These are phyloP conservation scores for Penicillium thymicola DNA, from an alignment of 2,329 filamentous ascomycete genomes.

Conservation along the genomic window DNA sequence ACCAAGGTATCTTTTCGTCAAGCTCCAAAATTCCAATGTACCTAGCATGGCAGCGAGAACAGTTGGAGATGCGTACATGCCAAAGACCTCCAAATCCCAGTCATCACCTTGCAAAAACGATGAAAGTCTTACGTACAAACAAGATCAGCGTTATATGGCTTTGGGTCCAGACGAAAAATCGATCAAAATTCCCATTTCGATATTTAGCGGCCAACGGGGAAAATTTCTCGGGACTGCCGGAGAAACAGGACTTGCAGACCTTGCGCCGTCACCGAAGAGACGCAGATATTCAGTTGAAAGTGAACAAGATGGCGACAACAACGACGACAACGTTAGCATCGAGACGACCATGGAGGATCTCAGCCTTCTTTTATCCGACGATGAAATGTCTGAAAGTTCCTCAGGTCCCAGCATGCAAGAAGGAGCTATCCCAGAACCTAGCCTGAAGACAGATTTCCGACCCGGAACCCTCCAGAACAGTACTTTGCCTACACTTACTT, in stretches of 20 bases:
- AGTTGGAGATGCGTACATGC: not conserved
- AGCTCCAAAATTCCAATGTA: slow-evolving; percentile 19
- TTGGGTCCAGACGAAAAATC: slow-evolving; percentile 35
- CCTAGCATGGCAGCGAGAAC: not conserved
- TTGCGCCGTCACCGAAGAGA: not conserved
- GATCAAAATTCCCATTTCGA: slow-evolving; percentile 54
- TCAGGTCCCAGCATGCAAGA: not conserved
- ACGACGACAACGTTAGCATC: slow-evolving; percentile 44
- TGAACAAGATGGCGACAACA: slow-evolving; percentile 22
- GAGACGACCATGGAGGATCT: slow-evolving; percentile 50
- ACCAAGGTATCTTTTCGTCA: slow-evolving; percentile 76
- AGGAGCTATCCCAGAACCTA: not conserved
- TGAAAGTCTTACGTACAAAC: slow-evolving; percentile 26
- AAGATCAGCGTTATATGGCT: slow-evolving; percentile 40
- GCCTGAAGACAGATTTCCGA: slow-evolving; percentile 57
- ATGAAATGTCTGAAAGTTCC: slow-evolving; percentile 6
- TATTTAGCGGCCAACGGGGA: slow-evolving; percentile 47
- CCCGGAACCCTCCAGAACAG: slow-evolving; percentile 64
- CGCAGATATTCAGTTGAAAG: not conserved
- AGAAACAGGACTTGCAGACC: slow-evolving; percentile 12
- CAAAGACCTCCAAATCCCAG: not conserved
- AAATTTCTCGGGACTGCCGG: slow-evolving; percentile 22
- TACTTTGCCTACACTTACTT: slow-evolving; percentile 61
- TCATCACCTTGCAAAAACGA: not conserved
- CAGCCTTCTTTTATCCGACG: slow-evolving; percentile 39